A percentile compares a stretch with the other conserved stretches of the same genome.
These are phyloP conservation scores for Orbilia javanica DNA, from an alignment of 2,329 filamentous ascomycete genomes.

Conservation along the genomic window DNA sequence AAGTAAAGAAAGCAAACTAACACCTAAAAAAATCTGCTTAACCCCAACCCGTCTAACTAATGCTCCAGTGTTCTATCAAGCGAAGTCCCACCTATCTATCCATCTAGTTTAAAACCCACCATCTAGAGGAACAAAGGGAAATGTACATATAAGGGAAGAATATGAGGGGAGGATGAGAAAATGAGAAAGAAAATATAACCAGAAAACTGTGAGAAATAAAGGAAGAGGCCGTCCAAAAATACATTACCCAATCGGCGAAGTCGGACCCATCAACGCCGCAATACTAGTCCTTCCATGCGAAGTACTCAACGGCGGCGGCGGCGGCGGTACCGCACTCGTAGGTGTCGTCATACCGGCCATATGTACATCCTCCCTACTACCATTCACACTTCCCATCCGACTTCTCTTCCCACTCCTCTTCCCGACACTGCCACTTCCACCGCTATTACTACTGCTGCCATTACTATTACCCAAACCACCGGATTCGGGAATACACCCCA, in stretches of 20 bases:
- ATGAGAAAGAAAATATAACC: neutral
- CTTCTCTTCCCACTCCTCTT: slow-evolving; percentile 46
- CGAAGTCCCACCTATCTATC: slow-evolving; percentile 39
- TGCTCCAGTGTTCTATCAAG: slow-evolving; percentile 47
- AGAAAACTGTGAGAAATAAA: neutral
- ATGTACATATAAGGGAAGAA: slow-evolving; percentile 13
- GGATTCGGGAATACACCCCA: slow-evolving; percentile 6
- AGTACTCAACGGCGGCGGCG: slow-evolving; percentile 3
- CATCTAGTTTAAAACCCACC: slow-evolving; percentile 36
- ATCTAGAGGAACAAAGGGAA: slow-evolving; percentile 39
- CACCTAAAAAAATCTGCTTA: slow-evolving; percentile 35
- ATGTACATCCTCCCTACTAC: slow-evolving; percentile 50
- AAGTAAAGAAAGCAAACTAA: slow-evolving; percentile 35
- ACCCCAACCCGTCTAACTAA: slow-evolving; percentile 53
- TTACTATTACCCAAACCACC: neutral
- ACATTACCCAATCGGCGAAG: slow-evolving; percentile 13
- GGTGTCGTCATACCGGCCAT: slow-evolving; percentile 36
- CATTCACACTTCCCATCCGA: slow-evolving; percentile 32
- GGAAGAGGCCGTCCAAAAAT: neutral
- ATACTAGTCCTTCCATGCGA: slow-evolving; percentile 51
- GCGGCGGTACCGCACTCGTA: neutral
- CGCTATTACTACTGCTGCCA: neutral
- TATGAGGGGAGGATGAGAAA: neutral
- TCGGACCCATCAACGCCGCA: slow-evolving; percentile 45
- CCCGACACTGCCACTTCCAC: slow-evolving; percentile 7